Evolutionary conservation across 2,329 filamentous ascomycete species (phyloP), one percentile per base, ranked within the genome.

Genomic region (Pleurostoma richardsiae): DNA sequence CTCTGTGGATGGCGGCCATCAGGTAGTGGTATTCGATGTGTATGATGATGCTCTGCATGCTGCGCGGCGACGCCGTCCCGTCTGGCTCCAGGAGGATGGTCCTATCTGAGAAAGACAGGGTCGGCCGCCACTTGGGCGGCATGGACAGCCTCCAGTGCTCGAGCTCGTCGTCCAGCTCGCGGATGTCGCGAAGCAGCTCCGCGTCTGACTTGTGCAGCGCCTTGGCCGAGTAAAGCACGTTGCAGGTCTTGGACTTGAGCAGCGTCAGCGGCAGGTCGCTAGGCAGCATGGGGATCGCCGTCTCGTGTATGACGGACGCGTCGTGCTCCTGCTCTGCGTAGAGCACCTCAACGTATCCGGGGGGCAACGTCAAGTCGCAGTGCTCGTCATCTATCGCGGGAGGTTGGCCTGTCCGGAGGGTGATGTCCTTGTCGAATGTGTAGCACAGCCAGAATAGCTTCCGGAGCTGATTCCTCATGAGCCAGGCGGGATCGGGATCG

Each of bases 11-110:
- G 6, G 71, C 70, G 1, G 72, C 71, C 58, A 80, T 67, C 39
- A 79, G 67, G 46, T 79, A 68, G 49, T 80, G 72, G 44, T 82
- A 82, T 42, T 80, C 76, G 4, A 82, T 57, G n/a, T 76, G 70
- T 3, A 79, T 54, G 41, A 74, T 64, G 10, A 79, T 69, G 3
- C 65, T 61, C 5, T 72, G 65, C 67, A 79, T 76, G 43, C 61
- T 70, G 10, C 30, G 5, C n/a, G 33, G 33, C 8, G 19, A 19
- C 19, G 19, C 19, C 19, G 19, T 19, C 19, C 19, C 19, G 19
- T 19, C 19, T 19, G 19, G 19, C 19, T 19, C 19, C 19, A 19
- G 19, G 19, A 19, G 19, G 19, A 19, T 19, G 19, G 19, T 19
- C 19, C 19, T 19, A 19, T 19, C 19, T 1, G 63, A 63, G 11